Evolutionary conservation across 805 yeast genomes (phyloP), one percentile per base, ranked within the genome.

Genomic region (Yarrowia osloensis): DNA sequence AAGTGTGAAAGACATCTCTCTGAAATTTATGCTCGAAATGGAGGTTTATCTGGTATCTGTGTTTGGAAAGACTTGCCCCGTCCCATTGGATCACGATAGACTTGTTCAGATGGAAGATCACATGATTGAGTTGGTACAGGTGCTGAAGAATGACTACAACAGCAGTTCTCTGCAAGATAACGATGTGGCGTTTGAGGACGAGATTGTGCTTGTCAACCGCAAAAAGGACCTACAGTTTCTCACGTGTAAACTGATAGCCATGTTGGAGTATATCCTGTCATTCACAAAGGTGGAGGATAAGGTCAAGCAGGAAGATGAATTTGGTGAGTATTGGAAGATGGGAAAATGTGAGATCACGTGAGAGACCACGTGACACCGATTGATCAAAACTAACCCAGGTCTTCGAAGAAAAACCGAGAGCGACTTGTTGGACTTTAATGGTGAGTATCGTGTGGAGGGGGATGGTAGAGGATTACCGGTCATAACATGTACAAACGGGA

Each of bases 191-290:
- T 57, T 57, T 40, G 63, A 28, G 15, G 13, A 19, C 13, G 28
- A 54, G 1, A 57, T 57, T 28, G 49, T 40, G 49, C 39, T 57
- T 5, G 24, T 40, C 11, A 57, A 57, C 28, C 2, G 15, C 12
- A 57, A 57, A 17, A 57, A 57, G 21, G 4, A 19, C 1, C 4
- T 19, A 0, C 63, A 57, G 17, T 57, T 39, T 12, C 7, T 33
- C 19, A 15, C 28, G 3, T 39, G 63, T 17, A n/a, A 57, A 7
- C 11, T 29, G 35, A 57, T 57, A 4, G 63, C 49, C 13, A 39
- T 57, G 49, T 19, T 57, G 49, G 49, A 57, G 37, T 26, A 40
- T 57, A 49, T 57, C 11, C 15, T 40, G 35, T 22, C 28, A 46
- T 4, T 31, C 15, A 2, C 15, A n/a, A 15, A n/a, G n/a, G n/a